These are phyloP conservation scores for Komagataella phaffii DNA, from an alignment of 805 yeast genomes.

Conservation along the genomic window DNA sequence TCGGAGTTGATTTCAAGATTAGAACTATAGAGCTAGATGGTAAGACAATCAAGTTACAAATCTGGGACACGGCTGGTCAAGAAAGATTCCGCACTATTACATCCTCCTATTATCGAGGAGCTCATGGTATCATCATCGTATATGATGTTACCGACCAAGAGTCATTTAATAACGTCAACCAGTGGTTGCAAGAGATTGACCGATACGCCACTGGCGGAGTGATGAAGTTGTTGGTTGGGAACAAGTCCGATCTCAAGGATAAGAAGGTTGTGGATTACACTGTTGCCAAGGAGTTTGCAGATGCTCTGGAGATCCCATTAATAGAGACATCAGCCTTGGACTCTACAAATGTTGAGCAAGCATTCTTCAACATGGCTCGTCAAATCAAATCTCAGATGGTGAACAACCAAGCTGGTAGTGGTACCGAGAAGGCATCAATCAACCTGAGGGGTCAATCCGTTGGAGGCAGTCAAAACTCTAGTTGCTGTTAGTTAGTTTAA, in stretches of 20 bases:
- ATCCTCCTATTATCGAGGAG: constrained; percentile 94
- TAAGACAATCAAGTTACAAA: constrained; percentile 92
- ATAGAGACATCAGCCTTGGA: constrained; percentile 93
- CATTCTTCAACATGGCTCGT: constrained; percentile 96
- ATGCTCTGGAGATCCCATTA: constrained; percentile 86
- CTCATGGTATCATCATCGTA: constrained; percentile 95
- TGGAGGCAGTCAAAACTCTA: constrained; percentile 23
- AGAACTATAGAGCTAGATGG: constrained; percentile 91
- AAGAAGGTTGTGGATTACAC: constrained; percentile 93
- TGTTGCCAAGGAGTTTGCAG: constrained; percentile 95
- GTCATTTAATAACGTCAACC: constrained; percentile 90
- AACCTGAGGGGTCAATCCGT: constrained; percentile 62
- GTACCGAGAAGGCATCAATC: constrained; percentile 44
- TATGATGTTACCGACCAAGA: constrained; percentile 98
- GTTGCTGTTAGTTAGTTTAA: constrained; percentile 28
- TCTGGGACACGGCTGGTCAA: constrained; percentile 99
- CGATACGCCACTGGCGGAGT: constrained; percentile 97
- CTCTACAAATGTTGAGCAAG: constrained; percentile 95
- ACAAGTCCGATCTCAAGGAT: constrained; percentile 88
- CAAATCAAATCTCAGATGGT: constrained; percentile 96
- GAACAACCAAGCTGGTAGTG: constrained; percentile 18
- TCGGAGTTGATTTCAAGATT: constrained; percentile 91
- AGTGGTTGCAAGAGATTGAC: constrained; percentile 98
- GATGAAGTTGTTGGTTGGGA: constrained; percentile 89
- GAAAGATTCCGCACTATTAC: constrained; percentile 97